Base-by-base conservation (phyloP, 2,329 filamentous ascomycete genomes). In the Beauveria bassiana region DNA sequence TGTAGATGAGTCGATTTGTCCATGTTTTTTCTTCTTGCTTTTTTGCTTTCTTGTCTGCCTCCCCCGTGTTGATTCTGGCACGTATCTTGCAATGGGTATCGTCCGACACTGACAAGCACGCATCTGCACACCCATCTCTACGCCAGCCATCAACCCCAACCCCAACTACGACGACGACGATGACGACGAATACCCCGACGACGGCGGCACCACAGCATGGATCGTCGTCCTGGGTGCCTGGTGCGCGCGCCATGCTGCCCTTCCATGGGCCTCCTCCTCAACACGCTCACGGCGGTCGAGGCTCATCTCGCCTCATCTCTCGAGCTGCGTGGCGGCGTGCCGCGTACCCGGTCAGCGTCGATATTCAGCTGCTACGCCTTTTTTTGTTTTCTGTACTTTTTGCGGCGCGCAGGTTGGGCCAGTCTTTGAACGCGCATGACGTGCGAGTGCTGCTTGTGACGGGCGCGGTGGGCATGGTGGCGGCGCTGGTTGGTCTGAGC, bases 171-270 rank as follows among this genome's bases (percentile, higher is more conserved):
- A 47, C 49, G 2, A 12, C 14, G 18, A 53, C n/a, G 3, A 38
- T 1, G 24, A 45, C 16, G 18, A 61, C 9, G 18, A 59, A 4
- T 90, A 90, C 67, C 88, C 88, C 0, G 89, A 91, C 75, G 89
- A 91, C 75, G 88, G 88, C 26, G 88, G 89, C 2, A 70, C 78
- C 9, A 72, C 81, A 66, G 87, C 86, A 62, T 91, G 88, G 86
- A 74, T 86, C 5, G 87, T 90, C n/a, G 86, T 91, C 1, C 71
- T 89, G 5, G 88, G 88, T 24, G 84, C 83, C 5, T 91, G 89
- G 73, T 82, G 81, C 63, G 85, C 84, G 81, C 63, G 85, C 84
- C 12, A 83, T 90, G 69, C 75, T 86, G 63, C 82, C 85, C 85
- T 3, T 79, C 81, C 2, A 84, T 91, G 63, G 88, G 88, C 0